Evolutionary conservation across 2,329 filamentous ascomycete genomes (phyloP), one percentile per base, ranked within the genome.

Genomic region (Fusarium buxicola): DNA sequence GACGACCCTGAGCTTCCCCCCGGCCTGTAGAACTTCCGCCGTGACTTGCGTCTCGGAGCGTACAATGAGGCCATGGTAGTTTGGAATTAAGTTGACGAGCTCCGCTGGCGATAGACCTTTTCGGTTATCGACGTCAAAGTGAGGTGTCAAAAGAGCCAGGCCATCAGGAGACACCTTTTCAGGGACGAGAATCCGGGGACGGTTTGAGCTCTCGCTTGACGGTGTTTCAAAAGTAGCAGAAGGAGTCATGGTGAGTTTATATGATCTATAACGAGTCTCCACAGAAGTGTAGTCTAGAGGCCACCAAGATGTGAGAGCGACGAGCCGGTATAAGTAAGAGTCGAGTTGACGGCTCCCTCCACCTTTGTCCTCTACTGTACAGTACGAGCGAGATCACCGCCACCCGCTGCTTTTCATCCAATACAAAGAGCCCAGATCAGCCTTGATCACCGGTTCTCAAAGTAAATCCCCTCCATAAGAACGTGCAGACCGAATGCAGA

Each of bases 31-130:
- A 1, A 94, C 81, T 3, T 83, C 78, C 0, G 89, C 83, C 0
- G 89, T 94, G 58, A 94, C 91, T 71, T 93, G 90, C 2, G 91
- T 94, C 76, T 93, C 91, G 32, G 91, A 94, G 3, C 91, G 88
- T 35, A 94, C 88, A 58, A 94, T 91, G 47, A 94, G 82, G 16
- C 89, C 92, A 43, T 93, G 86, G 74, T 94, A 94, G 18, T 83
- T 79, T 0, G 87, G 84, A 55, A 94, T 92, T 55, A 89, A 82
- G n/a, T 78, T 66, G 36, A 88, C 76, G 16, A 94, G 82, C 63
- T 92, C 85, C 2, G 87, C 81, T 0, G 89, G 75, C 4, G 82
- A 83, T 13, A 94, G 77, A 1, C 84, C 85, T 45, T 85, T 84
- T 48, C 84, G 85, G 62, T 88, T 86, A 71, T 94, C 86, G 30